Evolutionary conservation across 2,329 filamentous ascomycete species (phyloP), one percentile per base, ranked within the genome.

Genomic region (Phaeosphaeriaceae sp.): DNA sequence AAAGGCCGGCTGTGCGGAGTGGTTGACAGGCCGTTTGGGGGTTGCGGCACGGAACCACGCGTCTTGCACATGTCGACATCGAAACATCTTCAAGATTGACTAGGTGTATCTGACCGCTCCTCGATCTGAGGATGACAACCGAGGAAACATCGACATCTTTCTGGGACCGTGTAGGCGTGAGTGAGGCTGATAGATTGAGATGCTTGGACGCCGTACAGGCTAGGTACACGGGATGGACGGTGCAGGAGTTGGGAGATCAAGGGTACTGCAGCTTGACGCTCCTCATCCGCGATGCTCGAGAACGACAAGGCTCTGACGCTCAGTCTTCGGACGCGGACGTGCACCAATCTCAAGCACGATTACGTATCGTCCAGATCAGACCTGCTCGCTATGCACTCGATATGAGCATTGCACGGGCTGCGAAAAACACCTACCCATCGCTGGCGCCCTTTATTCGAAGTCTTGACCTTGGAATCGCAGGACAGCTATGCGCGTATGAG

Each of bases 311-410:
- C 25, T n/a, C 19, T 20, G 17, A 15, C 25, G 21, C 33, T 17
- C 42, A 36, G 45, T 48, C 24, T 7, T n/a, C 31, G 9, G 11
- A 15, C 3, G 31, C 13, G 6, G 31, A 36, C 3, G 11, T 13
- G 31, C 7, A 13, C 13, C 31, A 31, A 22, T n/a, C 17, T 7
- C 42, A 40, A 53, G 41, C 3, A n/a, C 19, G n/a, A 24, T 11
- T 45, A 7, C 22, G 56, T 11, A 65, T 76, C 7, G 51, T 75
- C 7, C 74, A 76, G 51, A 41, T 76, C n/a, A 67, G 74, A 2
- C 68, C 73, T 7, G 7, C 51, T 7, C 63, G 60, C 48, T 65
- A 74, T 54, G 53, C 61, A 0, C 59, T 75, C 3, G 62, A 73
- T 45, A 46, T 72, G n/a, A 7, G 52, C 7, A 63, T 72, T 13